phyloP scores from a whole-genome alignment of 2,329 filamentous ascomycete genomes.

The Ceratocystis lukuohia region DNA sequence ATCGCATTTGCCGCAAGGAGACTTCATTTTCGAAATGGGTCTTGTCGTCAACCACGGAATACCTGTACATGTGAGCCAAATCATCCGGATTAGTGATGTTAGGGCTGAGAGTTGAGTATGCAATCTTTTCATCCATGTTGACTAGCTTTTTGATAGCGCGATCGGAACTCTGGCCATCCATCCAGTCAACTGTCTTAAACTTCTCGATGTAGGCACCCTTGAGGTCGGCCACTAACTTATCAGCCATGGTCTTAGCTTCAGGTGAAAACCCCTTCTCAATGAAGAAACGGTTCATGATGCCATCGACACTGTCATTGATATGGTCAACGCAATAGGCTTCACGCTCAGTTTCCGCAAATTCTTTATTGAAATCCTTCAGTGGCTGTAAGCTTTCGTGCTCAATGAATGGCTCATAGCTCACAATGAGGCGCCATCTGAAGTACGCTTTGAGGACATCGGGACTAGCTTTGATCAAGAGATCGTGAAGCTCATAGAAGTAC shows the following conservation, averaged over 20 bases:
- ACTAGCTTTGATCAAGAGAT: constrained; percentile 40
- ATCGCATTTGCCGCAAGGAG: constrained; percentile 34
- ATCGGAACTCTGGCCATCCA: constrained; percentile 46
- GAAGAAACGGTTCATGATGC: constrained; percentile 60
- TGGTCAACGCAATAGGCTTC: constrained; percentile 51
- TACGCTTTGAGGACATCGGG: constrained; percentile 46
- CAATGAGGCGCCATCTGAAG: constrained; percentile 50
- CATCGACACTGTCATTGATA: constrained; percentile 46
- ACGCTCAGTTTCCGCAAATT: constrained; percentile 45
- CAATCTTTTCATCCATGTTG: constrained; percentile 57
- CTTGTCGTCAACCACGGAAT: constrained; percentile 36
- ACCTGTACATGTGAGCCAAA: constrained; percentile 44
- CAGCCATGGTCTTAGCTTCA: constrained; percentile 52
- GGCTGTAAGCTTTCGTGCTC: constrained; percentile 48
- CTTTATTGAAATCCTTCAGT: constrained; percentile 46
- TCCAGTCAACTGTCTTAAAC: constrained; percentile 47
- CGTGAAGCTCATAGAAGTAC: constrained; percentile 45
- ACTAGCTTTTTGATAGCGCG: constrained; percentile 51
- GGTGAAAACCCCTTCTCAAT: constrained; percentile 54
- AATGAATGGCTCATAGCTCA: constrained; percentile 38
- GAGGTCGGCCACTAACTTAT: constrained; percentile 57
- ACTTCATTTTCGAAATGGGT: constrained; percentile 47
- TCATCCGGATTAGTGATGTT: constrained; percentile 45
- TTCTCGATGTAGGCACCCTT: constrained; percentile 51
- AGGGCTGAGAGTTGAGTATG: constrained; percentile 50